phyloP scores from a whole-genome alignment of 208 protist species.

The Acanthamoeba triangularis region DNA sequence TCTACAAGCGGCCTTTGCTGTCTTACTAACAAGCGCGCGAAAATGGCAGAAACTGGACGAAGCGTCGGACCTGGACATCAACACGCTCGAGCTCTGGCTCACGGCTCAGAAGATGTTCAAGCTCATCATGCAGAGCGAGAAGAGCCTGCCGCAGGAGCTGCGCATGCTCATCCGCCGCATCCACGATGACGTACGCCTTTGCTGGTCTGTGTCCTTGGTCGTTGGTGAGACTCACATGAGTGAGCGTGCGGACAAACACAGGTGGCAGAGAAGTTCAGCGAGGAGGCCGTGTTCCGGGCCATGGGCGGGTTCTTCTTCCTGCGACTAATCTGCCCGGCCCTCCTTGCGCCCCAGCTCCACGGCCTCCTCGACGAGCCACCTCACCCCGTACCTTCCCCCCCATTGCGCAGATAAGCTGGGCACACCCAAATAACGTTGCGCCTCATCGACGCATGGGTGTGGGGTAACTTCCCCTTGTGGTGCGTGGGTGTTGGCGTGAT shows the following conservation, averaged over 20 bases:
- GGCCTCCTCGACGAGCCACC: slow-evolving; percentile 30
- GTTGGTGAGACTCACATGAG: too few species aligned
- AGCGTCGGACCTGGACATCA: background rate
- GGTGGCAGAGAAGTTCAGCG: background rate
- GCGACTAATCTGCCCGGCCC: slow-evolving; percentile 34
- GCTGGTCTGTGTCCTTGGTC: too few species aligned
- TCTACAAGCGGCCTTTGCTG: too few species aligned
- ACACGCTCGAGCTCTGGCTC: slow-evolving; percentile 59
- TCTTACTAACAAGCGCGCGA: too few species aligned
- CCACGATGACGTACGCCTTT: background rate
- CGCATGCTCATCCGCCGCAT: background rate
- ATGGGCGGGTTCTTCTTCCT: slow-evolving; percentile 74
- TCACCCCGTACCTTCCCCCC: background rate
- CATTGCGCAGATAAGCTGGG: too few species aligned
- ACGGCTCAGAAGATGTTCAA: slow-evolving; percentile 56
- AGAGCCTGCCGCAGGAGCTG: background rate
- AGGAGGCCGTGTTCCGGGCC: slow-evolving; percentile 34
- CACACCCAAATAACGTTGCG: background rate
- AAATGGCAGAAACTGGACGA: slow-evolving; percentile 34
- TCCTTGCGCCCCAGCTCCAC: slow-evolving; percentile 11
- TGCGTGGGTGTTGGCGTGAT: too few species aligned
- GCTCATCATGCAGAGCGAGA: slow-evolving; percentile 14
- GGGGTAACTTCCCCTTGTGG: too few species aligned
- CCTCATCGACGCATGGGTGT: too few species aligned
- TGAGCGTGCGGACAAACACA: background rate